Percentiles rank a stretch among this genome's conserved stretches.
Conservation (phyloP, 2,329 filamentous ascomycete species). For the Trichoderma semiorbis region DNA sequence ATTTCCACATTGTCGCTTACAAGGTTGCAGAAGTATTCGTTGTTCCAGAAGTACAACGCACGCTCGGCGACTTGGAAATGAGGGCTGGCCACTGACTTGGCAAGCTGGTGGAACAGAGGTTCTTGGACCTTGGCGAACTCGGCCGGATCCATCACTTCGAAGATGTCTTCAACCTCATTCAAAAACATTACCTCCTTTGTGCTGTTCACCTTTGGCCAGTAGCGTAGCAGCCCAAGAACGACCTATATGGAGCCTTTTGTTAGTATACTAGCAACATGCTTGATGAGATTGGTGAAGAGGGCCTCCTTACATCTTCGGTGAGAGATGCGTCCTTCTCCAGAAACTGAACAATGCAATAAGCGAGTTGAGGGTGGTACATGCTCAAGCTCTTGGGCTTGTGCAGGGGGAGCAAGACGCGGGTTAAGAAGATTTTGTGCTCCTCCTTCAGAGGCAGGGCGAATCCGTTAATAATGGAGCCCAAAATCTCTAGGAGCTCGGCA, state of each 20-base stretch:
- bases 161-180: conserved; percentile 98
- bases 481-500: conserved; percentile 90
- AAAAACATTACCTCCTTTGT: conserved; percentile 99
- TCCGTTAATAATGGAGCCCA: conserved; percentile 98
- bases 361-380: conserved; percentile 99
- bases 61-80: conserved; percentile 98
- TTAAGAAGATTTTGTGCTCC: conserved; percentile 97
- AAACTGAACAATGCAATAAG: conserved; percentile 98
- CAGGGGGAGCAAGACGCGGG: conserved; percentile 83
- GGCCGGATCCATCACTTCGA: conserved; percentile 98
- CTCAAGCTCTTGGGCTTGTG: conserved; percentile 99
- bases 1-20: conserved; percentile 99
- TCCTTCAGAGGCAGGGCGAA: conserved; percentile 96
- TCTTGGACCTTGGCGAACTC: conserved; percentile 99
- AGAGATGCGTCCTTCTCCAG: conserved; percentile 94
- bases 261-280: not conserved
- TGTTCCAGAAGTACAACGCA: conserved; percentile 99
- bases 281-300: not conserved
- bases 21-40: conserved; percentile 99
- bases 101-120: conserved; percentile 92
- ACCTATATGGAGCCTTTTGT: conserved; percentile 51
- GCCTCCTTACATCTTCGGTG: conserved; percentile 77
- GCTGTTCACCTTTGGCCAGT: conserved; percentile 99
- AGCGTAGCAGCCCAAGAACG: conserved; percentile 87
- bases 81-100: conserved; percentile 95